Conservation (phyloP, 176 grass and related monocot species). For the Oryza coarctata region DNA sequence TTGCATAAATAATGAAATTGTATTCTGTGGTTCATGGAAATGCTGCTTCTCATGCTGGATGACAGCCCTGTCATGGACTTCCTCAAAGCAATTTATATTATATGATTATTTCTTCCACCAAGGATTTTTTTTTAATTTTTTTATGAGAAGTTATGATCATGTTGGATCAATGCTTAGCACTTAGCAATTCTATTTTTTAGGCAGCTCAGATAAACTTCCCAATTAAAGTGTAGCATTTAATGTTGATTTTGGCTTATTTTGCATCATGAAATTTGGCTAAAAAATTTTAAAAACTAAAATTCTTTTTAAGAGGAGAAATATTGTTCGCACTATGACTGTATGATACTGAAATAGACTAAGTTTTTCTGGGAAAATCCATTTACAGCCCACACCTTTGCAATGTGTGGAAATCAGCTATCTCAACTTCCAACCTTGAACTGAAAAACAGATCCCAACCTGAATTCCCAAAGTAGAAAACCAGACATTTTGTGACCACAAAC, state of each 20-base stretch:
- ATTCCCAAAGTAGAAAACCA: not conserved
- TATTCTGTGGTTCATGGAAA: not conserved
- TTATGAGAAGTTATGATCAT: not conserved
- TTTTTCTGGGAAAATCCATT: conserved; percentile 3
- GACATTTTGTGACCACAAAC: not conserved
- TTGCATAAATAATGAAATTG: conserved; percentile 22
- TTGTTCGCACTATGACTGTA: not conserved
- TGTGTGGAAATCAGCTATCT: not conserved
- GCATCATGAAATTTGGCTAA: not conserved
- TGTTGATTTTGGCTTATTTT: conserved; percentile 9
- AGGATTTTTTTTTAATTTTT: not conserved
- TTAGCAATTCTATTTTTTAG: not conserved
- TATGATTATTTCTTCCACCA: not conserved
- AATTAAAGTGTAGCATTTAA: not conserved
- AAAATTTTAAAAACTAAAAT: not conserved
- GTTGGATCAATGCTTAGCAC: not conserved
- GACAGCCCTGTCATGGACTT: conserved; percentile 6
- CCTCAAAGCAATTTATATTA: conserved; percentile 1
- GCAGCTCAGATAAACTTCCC: not conserved
- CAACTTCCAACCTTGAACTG: not conserved
- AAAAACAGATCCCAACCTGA: not conserved
- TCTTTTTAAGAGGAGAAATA: conserved; percentile 15
- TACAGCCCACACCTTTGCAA: not conserved
- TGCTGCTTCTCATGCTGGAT: not conserved
- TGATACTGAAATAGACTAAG: not conserved